Base-by-base conservation (phyloP, 2,329 filamentous ascomycete species). In the Botrytis paeoniae region DNA sequence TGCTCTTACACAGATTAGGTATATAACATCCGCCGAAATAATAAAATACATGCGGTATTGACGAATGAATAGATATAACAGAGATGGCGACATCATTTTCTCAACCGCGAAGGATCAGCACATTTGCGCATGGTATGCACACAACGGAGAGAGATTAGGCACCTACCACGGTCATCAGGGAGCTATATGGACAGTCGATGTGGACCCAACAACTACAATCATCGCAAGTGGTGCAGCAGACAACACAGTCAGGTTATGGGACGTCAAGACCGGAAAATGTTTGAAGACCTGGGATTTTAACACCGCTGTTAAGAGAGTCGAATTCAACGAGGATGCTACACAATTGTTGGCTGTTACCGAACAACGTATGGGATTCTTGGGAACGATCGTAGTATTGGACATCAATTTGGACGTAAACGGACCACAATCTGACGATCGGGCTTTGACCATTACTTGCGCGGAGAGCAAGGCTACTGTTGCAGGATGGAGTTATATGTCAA, bases 241-340 rank as follows among this genome's bases (percentile, higher is more conserved):
- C 86, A 98, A 98, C 88, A 98, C 95, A 62, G 95, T 99, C 84
- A 91, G 95, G 81, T 88, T 99, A 80, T 99, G 96, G 96, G 94
- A 99, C 82, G 89, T 98, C 83, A 93, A 94, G 88, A 93, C 92
- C 25, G 96, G 96, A 82, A 93, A 93, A 82, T 92, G 93, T 82
- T 89, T 99, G 81, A 98, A 98, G 91, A 93, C 92, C 73, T 99
- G 96, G 96, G 95, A 99, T 79, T 98, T 98, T 85, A 91, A 93
- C 74, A 98, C 96, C 62, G 94, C 95, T 77, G 94, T 99, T 84
- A 98, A 99, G 90, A 91, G 96, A 80, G 95, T 97, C 83, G 95
- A 98, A 85, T 99, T 99, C 87, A 95, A 91, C 82, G 92, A 97
- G 81, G 96, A 99, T 84, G 96, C 95, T 80, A 92, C 89, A 81